Conservation (phyloP, 78 protist species). For the Emiliania huxleyi region DNA sequence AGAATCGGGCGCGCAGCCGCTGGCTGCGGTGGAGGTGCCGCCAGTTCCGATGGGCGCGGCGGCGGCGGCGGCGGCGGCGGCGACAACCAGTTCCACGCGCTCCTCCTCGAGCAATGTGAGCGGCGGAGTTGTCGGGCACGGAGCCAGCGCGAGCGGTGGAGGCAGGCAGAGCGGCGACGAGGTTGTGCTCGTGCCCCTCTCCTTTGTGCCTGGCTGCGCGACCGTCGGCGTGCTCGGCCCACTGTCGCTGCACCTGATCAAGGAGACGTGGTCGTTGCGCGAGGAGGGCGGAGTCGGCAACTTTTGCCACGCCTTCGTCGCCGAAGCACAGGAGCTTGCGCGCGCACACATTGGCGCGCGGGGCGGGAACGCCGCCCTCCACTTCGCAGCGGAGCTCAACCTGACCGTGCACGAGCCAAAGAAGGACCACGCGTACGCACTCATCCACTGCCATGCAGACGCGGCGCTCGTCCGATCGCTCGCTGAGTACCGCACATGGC, state of each 20-base stretch:
- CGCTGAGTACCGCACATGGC: too few relatives aligned
- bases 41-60: too few relatives aligned
- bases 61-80: background rate
- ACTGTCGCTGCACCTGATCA: slow-evolving; percentile 61
- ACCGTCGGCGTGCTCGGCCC: slow-evolving; percentile 59
- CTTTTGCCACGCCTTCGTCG: slow-evolving; percentile 63
- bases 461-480: background rate
- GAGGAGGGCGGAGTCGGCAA: slow-evolving; percentile 72
- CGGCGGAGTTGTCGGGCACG: too few relatives aligned
- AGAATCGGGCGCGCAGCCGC: too few relatives aligned
- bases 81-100: too few relatives aligned
- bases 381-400: background rate
- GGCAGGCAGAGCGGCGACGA: too few relatives aligned
- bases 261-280: slow-evolving; percentile 57
- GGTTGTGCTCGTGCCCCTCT: slow-evolving; percentile 57
- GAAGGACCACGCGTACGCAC: background rate
- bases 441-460: background rate
- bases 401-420: background rate
- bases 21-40: too few relatives aligned
- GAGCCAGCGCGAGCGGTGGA: too few relatives aligned
- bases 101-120: too few relatives aligned
- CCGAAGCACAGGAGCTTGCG: slow-evolving; percentile 60
- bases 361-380: slow-evolving; percentile 69
- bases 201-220: slow-evolving; percentile 48
- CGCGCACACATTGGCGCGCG: slow-evolving; percentile 55